A percentile compares a stretch with the other conserved stretches of the same genome.
Conservation (phyloP, 305 asterid species). For the Galium porrigens region DNA sequence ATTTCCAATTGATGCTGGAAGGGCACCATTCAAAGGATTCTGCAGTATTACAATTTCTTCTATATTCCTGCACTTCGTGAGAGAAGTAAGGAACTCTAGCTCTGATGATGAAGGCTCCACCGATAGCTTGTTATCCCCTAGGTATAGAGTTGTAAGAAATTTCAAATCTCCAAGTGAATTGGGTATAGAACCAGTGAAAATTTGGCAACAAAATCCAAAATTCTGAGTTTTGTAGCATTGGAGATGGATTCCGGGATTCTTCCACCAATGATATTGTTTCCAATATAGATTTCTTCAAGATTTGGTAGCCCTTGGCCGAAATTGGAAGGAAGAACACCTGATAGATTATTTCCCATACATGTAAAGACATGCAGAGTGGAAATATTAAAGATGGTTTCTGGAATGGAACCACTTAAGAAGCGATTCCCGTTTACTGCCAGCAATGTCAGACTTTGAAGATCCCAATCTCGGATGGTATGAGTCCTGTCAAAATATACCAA, state of each 20-base stretch:
- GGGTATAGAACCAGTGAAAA: slow-evolving; percentile 17
- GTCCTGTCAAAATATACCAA: not conserved
- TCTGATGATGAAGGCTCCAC: not conserved
- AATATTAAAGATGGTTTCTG: slow-evolving; percentile 13
- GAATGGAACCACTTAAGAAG: slow-evolving; percentile 17
- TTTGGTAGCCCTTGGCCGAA: slow-evolving; percentile 5
- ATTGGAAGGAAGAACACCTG: slow-evolving; percentile 17
- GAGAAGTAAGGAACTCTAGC: not conserved
- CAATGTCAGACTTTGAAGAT: slow-evolving; percentile 14
- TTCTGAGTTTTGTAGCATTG: slow-evolving; percentile 10
- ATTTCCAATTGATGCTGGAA: slow-evolving; percentile 12
- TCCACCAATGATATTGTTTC: slow-evolving; percentile 12
- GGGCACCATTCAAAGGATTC: slow-evolving; percentile 4
- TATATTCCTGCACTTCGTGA: not conserved
- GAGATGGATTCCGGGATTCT: slow-evolving; percentile 20
- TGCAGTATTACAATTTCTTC: not conserved
- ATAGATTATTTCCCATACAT: slow-evolving; percentile 4
- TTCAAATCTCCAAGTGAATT: slow-evolving; percentile 12
- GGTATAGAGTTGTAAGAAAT: slow-evolving; percentile 4
- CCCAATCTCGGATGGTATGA: slow-evolving; percentile 22
- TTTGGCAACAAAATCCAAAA: slow-evolving; percentile 20
- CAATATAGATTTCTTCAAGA: slow-evolving; percentile 4
- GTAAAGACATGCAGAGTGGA: slow-evolving; percentile 6
- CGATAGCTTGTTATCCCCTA: slow-evolving; percentile 9
- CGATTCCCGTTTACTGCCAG: not conserved